A percentile compares a stretch with the other conserved stretches of the same genome.
Evolutionary conservation across 1,284 basidiomycete species (phyloP).

Genomic region (Trichosporon sp.): DNA sequence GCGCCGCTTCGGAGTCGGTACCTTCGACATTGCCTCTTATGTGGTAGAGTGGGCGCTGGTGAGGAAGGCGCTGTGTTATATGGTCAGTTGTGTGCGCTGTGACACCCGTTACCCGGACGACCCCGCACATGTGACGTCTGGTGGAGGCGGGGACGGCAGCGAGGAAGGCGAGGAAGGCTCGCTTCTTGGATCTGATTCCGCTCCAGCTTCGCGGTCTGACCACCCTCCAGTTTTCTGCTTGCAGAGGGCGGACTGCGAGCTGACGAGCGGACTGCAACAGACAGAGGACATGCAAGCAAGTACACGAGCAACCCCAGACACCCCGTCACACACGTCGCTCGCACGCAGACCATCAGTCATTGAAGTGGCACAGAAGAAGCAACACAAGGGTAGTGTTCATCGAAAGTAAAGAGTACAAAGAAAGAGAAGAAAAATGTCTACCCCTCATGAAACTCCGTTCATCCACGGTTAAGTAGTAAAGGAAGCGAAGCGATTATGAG

Average conservation of each 20-base stretch:
- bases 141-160: constrained; percentile 15
- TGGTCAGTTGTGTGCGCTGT: neutral
- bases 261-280: neutral
- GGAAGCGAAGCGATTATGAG: constrained; percentile 32
- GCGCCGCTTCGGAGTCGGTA: constrained; percentile 4
- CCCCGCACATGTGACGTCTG: constrained; percentile 12
- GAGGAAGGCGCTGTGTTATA: too few relatives aligned
- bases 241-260: too few relatives aligned
- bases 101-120: neutral
- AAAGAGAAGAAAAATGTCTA: constrained; percentile 26
- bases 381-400: neutral
- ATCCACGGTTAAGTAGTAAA: constrained; percentile 20
- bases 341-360: neutral
- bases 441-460: constrained; percentile 34
- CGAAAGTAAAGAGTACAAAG: neutral
- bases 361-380: neutral
- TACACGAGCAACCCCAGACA: neutral
- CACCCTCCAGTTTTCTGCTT: too few relatives aligned
- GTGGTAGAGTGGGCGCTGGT: neutral
- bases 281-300: neutral
- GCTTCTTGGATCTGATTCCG: neutral
- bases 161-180: neutral
- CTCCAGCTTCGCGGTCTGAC: neutral
- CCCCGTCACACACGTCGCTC: neutral
- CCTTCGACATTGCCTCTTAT: neutral